Percentiles rank a stretch among this genome's conserved stretches.
phyloP scores from a whole-genome alignment of 2,329 filamentous ascomycete species.

The Neofusicoccum laricinum region DNA sequence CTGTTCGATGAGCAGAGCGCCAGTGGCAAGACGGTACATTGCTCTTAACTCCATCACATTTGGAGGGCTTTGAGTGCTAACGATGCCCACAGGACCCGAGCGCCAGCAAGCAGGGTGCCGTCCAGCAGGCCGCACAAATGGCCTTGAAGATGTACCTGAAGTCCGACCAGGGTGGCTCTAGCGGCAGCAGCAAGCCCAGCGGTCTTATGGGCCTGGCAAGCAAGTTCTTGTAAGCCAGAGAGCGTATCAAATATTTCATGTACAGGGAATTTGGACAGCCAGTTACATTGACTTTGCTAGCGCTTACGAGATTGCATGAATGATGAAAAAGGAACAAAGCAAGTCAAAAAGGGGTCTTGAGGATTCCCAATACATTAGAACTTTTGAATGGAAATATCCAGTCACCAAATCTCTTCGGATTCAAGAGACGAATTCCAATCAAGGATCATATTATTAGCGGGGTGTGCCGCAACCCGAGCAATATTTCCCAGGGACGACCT shows the following conservation, averaged over 20 bases:
- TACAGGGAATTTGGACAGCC: background rate
- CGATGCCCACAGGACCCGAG: constrained; percentile 36
- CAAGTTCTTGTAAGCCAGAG: constrained; percentile 52
- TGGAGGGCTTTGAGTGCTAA: constrained; percentile 41
- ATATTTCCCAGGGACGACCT: too few relatives aligned
- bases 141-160: constrained; percentile 91
- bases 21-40: constrained; percentile 52
- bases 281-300: background rate
- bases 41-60: constrained; percentile 35
- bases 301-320: constrained; percentile 4
- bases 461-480: too few relatives aligned
- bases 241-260: background rate
- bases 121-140: constrained; percentile 79
- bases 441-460: too few relatives aligned
- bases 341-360: too few relatives aligned
- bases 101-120: constrained; percentile 74
- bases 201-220: constrained; percentile 58
- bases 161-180: constrained; percentile 56
- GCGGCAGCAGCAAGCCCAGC: constrained; percentile 43
- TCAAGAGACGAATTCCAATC: too few relatives aligned
- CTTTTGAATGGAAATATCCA: too few relatives aligned
- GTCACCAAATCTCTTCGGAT: too few relatives aligned
- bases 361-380: too few relatives aligned
- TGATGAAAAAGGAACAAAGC: background rate
- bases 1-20: constrained; percentile 62